Evolutionary conservation across 305 asterid species (phyloP), one percentile per base, ranked within the genome.

Genomic region (Fraxinus albicans): DNA sequence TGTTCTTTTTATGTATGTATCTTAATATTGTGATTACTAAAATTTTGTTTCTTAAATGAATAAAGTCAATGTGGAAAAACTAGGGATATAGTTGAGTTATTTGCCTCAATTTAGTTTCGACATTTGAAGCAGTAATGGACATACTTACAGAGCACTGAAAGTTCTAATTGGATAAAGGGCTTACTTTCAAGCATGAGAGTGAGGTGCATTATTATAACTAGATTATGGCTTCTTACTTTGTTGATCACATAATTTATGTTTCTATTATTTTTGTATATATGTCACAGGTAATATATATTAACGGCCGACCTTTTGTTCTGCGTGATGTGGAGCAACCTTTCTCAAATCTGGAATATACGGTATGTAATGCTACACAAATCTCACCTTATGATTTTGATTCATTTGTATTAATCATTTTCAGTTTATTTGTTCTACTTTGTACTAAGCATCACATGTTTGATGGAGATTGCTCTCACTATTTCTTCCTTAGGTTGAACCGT

Each of bases 261-360:
- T 75, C 38, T 77, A 84, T 76, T 84, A 21, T 67, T 82, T 23
- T 70, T 82, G 76, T 77, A 58, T 83, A 69, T 75, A 42, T 85
- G 91, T 80, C 87, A 82, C 94, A 96, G 98, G 99, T 96, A 86
- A 83, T 96, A 82, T 96, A 96, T 89, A 93, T 96, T 80, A 96
- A 96, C 86, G 90, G 97, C 67, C 98, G 99, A 55, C 99, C 99
- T 84, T 96, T 96, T 91, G 99, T 96, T 77, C 92, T 96, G 89
- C 98, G 99, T 79, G 99, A 96, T 82, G 97, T 96, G 80, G 99
- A 93, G 87, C 95, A 93, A 85, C 99, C 99, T 40, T 96, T 96
- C 84, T 94, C 99, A 17, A 96, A 96, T 93, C 97, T 96, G 73
- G 99, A 96, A 84, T 94, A 96, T 89, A 96, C 99, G 98, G 99